Percentiles rank a stretch among this genome's conserved stretches.
These are phyloP conservation scores for Suillus placidus DNA, from an alignment of 768 basidiomycete species.

Conservation along the genomic window DNA sequence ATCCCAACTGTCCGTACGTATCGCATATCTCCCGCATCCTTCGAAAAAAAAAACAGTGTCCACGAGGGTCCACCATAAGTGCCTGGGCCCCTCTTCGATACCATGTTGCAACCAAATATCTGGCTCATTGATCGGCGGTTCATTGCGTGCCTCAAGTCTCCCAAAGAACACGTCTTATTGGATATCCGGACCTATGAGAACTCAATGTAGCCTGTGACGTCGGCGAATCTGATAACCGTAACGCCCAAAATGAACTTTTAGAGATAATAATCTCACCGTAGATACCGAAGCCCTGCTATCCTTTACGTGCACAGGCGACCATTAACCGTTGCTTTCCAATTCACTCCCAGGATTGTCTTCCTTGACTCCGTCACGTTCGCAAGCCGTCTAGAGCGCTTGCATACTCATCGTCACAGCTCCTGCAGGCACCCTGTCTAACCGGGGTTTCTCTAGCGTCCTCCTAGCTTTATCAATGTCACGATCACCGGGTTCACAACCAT, in stretches of 20 bases:
- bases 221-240: neutral
- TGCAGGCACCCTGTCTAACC: neutral
- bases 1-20: slow-evolving; percentile 19
- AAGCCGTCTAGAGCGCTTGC: neutral
- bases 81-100: slow-evolving; percentile 8
- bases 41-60: neutral
- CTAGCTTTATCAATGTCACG: neutral
- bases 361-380: neutral
- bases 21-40: slow-evolving; percentile 22
- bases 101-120: slow-evolving; percentile 11
- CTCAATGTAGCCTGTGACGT: neutral
- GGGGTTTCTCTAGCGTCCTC: neutral
- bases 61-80: slow-evolving; percentile 5
- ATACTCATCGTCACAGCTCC: neutral
- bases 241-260: neutral
- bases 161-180: neutral
- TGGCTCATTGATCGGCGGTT: neutral
- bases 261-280: slow-evolving; percentile 1
- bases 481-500: neutral
- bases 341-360: neutral
- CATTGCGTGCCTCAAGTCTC: slow-evolving; percentile 12
- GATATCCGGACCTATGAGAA: neutral
- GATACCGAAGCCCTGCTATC: neutral
- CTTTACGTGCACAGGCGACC: neutral
- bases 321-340: neutral